phyloP scores from a whole-genome alignment of 2,329 filamentous ascomycete species.

The Phaeosphaeriaceae sp. region DNA sequence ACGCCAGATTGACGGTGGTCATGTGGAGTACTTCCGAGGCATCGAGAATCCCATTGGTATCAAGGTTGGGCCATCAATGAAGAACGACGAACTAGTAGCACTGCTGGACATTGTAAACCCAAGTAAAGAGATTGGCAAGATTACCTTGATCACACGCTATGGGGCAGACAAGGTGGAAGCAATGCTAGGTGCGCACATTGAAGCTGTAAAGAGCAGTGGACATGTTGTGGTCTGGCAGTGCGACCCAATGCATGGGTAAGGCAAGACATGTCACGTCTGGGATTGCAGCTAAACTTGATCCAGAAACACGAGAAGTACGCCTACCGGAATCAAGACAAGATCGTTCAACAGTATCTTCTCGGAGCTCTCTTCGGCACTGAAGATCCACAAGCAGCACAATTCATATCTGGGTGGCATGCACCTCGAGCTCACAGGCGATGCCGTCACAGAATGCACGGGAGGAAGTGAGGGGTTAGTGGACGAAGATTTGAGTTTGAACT shows the following conservation, averaged over 20 bases:
- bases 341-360: conserved; percentile 88
- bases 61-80: conserved; percentile 91
- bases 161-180: conserved; percentile 77
- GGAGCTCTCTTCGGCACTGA: conserved; percentile 82
- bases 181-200: conserved; percentile 84
- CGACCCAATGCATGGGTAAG: conserved; percentile 92
- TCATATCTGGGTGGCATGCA: conserved; percentile 94
- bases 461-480: conserved; percentile 87
- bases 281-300: conserved; percentile 9
- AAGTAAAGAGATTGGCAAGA: conserved; percentile 80
- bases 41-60: conserved; percentile 95
- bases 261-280: neutral
- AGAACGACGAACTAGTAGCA: conserved; percentile 73
- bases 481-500: conserved; percentile 86
- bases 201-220: conserved; percentile 80
- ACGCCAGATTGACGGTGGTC: conserved; percentile 87
- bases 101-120: conserved; percentile 90
- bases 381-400: conserved; percentile 81
- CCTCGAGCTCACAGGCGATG: conserved; percentile 92
- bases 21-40: conserved; percentile 97
- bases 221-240: conserved; percentile 92
- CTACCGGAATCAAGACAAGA: conserved; percentile 85
- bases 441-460: conserved; percentile 93
- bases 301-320: conserved; percentile 68
- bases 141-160: conserved; percentile 95